Evolutionary conservation across 768 basidiomycete species (phyloP).

Genomic region (Lactarius pseudohatsudake): DNA sequence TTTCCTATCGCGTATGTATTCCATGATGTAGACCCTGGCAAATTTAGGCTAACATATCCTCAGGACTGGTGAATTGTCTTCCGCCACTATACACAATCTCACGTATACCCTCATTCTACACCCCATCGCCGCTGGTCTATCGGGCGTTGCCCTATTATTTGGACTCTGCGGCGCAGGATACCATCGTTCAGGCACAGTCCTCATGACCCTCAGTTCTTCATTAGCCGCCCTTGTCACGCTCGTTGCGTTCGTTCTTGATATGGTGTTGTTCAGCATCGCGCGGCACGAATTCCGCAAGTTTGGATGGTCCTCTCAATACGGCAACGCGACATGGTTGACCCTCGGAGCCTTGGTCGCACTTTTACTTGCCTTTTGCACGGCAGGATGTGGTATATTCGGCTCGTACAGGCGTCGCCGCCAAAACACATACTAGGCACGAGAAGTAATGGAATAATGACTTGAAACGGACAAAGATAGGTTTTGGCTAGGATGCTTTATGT

Average conservation of each 20-base stretch:
- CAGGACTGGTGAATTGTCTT: constrained; percentile 50
- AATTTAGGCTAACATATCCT: constrained; percentile 14
- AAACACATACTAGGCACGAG: constrained; percentile 29
- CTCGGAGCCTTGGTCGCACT: constrained; percentile 72
- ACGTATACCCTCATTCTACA: constrained; percentile 75
- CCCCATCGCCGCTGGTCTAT: constrained; percentile 72
- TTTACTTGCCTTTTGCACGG: constrained; percentile 62
- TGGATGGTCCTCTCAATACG: constrained; percentile 55
- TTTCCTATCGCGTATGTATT: constrained; percentile 50
- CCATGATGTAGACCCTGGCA: constrained; percentile 1
- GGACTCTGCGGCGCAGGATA: constrained; percentile 65
- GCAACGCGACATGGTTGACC: constrained; percentile 82
- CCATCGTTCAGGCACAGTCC: constrained; percentile 68
- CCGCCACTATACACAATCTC: constrained; percentile 60
- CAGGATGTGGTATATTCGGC: constrained; percentile 66
- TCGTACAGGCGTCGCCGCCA: constrained; percentile 48
- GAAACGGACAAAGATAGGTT: constrained; percentile 9
- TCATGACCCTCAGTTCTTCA: constrained; percentile 70
- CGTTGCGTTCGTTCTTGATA: constrained; percentile 73
- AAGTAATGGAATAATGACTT: neutral
- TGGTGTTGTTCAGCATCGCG: constrained; percentile 75
- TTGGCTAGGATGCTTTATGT: neutral
- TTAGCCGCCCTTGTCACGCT: constrained; percentile 68
- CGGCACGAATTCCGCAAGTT: constrained; percentile 54
- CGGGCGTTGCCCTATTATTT: constrained; percentile 64